phyloP scores from a whole-genome alignment of 768 basidiomycete species.

The Russula virescens region DNA sequence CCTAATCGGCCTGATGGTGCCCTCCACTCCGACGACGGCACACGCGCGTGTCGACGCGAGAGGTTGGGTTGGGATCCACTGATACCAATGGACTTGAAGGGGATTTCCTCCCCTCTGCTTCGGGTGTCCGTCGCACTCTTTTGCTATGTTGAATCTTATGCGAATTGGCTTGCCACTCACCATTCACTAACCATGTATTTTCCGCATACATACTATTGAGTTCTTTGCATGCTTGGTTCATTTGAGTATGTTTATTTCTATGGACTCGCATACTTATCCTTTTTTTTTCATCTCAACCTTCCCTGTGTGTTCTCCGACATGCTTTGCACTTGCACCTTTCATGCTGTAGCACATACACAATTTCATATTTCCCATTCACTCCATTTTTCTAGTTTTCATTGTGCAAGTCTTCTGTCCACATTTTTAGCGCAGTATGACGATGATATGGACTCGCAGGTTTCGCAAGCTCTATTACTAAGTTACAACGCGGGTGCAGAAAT shows the following conservation, averaged over 20 bases:
- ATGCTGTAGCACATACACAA: slow-evolving; percentile 20
- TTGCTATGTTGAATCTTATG: neutral
- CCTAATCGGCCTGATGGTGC: slow-evolving; percentile 64
- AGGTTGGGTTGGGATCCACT: slow-evolving; percentile 64
- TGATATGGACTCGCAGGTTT: neutral
- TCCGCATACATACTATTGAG: neutral
- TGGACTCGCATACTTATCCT: slow-evolving; percentile 21
- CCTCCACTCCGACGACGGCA: slow-evolving; percentile 72
- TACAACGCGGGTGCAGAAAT: neutral
- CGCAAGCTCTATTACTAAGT: neutral
- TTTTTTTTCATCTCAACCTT: slow-evolving; percentile 3
- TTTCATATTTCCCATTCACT: slow-evolving; percentile 8
- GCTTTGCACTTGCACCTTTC: slow-evolving; percentile 16
- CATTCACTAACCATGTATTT: slow-evolving; percentile 1
- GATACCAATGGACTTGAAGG: neutral
- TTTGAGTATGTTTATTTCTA: slow-evolving; percentile 8
- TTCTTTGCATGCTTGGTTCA: neutral
- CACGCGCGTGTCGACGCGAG: slow-evolving; percentile 80
- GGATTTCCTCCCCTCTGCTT: neutral
- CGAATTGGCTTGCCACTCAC: neutral
- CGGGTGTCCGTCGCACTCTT: neutral
- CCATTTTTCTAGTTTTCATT: neutral
- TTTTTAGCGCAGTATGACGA: neutral
- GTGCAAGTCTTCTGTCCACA: slow-evolving; percentile 3
- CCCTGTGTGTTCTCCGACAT: slow-evolving; percentile 15